These are phyloP conservation scores for Ophiostoma australiae DNA, from an alignment of 2,329 filamentous ascomycete species.

Conservation along the genomic window DNA sequence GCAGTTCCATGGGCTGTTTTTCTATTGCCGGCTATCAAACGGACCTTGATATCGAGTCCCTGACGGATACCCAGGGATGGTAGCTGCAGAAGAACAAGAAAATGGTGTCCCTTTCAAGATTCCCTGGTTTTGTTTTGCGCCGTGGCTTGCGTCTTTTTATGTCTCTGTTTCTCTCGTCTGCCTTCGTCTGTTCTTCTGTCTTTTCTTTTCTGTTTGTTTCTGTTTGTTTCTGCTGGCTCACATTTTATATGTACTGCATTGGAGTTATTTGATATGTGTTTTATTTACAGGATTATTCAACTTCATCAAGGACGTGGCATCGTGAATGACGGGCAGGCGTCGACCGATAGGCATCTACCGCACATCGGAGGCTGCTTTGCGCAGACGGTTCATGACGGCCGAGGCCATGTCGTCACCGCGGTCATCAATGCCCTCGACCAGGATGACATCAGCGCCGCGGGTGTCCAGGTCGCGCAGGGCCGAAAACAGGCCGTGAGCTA, in stretches of 20 bases:
- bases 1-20: not conserved
- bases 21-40: not conserved
- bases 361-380: slow-evolving; percentile 67
- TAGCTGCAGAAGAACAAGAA: not conserved
- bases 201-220: not conserved
- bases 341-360: slow-evolving; percentile 30
- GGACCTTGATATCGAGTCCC: not conserved
- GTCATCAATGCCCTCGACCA: slow-evolving; percentile 81
- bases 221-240: slow-evolving; percentile 9
- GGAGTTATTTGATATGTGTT: slow-evolving; percentile 17
- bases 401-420: slow-evolving; percentile 79
- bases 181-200: not conserved
- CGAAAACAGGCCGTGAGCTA: slow-evolving; percentile 84
- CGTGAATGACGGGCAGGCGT: not conserved
- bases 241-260: slow-evolving; percentile 11
- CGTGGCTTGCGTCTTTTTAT: not conserved
- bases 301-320: not conserved
- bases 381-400: slow-evolving; percentile 77
- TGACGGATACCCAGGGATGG: not conserved
- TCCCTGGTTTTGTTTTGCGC: not conserved
- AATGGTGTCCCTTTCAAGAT: not conserved
- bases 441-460: slow-evolving; percentile 72
- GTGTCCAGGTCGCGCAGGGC: slow-evolving; percentile 80
- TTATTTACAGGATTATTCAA: slow-evolving; percentile 18
- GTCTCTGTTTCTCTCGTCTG: too few species aligned